Conservation (phyloP, 768 basidiomycete genomes). For the Gelatoporia subvermispora region DNA sequence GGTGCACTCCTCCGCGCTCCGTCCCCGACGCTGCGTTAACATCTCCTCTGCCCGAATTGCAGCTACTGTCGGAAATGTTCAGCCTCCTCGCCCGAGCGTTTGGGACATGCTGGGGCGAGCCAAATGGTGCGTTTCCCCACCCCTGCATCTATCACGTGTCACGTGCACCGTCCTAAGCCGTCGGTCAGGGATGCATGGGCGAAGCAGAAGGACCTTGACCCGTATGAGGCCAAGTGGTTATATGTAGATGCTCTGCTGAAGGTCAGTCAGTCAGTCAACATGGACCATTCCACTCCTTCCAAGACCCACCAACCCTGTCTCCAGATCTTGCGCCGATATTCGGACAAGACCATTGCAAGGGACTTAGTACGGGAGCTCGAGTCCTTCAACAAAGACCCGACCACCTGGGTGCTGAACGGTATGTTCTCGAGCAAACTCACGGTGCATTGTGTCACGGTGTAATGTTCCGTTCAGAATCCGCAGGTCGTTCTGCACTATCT, state of each 20-base stretch:
- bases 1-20: slow-evolving; percentile 38
- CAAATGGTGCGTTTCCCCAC: slow-evolving; percentile 65
- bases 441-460: not conserved
- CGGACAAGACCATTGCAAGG: slow-evolving; percentile 74
- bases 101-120: slow-evolving; percentile 91
- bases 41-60: slow-evolving; percentile 4
- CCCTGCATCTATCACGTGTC: slow-evolving; percentile 16
- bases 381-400: slow-evolving; percentile 65
- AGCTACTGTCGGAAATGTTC: slow-evolving; percentile 92
- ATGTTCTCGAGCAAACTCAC: slow-evolving; percentile 17
- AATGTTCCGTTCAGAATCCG: slow-evolving; percentile 23
- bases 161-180: slow-evolving; percentile 11
- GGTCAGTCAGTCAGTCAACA: slow-evolving; percentile 48
- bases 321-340: slow-evolving; percentile 77
- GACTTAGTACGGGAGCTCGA: slow-evolving; percentile 75
- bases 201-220: slow-evolving; percentile 79
- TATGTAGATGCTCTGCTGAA: slow-evolving; percentile 88
- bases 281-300: not conserved
- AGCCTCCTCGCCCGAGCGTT: slow-evolving; percentile 71
- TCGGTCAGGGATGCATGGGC: slow-evolving; percentile 86
- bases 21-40: not conserved
- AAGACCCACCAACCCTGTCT: too few relatives aligned
- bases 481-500: slow-evolving; percentile 48
- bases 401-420: slow-evolving; percentile 66
- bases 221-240: slow-evolving; percentile 78